These are phyloP conservation scores for Pseudomonodictys pantanalensis DNA, from an alignment of 495 filamentous ascomycete species.

Conservation along the genomic window DNA sequence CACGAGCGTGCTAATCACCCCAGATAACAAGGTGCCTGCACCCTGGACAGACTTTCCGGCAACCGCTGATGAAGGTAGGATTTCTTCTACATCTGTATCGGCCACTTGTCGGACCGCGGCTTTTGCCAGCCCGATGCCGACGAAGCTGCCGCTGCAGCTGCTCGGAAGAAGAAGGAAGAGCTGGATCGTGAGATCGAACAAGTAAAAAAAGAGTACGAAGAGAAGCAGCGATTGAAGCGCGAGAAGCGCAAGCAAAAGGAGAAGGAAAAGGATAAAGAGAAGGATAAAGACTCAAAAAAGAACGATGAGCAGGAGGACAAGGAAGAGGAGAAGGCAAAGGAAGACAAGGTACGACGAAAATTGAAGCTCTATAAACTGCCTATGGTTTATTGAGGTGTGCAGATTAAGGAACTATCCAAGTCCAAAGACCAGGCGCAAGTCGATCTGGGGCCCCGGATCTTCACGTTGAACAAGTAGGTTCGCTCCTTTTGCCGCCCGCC, in stretches of 20 bases:
- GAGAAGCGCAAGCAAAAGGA: slow-evolving; percentile 52
- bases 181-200: slow-evolving; percentile 48
- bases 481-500: not conserved
- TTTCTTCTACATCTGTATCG: slow-evolving; percentile 87
- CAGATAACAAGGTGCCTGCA: slow-evolving; percentile 73
- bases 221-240: slow-evolving; percentile 72
- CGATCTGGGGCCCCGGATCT: slow-evolving; percentile 62
- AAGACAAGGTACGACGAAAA: slow-evolving; percentile 35
- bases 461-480: slow-evolving; percentile 77
- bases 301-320: slow-evolving; percentile 45
- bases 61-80: slow-evolving; percentile 59
- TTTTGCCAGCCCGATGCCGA: slow-evolving; percentile 81
- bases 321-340: slow-evolving; percentile 52
- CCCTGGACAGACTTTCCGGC: not conserved
- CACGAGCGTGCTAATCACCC: slow-evolving; percentile 80
- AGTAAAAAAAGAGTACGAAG: slow-evolving; percentile 82
- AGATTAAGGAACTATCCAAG: slow-evolving; percentile 40
- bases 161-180: slow-evolving; percentile 50
- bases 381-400: slow-evolving; percentile 15
- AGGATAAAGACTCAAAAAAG: slow-evolving; percentile 35
- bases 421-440: slow-evolving; percentile 31
- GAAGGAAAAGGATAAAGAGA: slow-evolving; percentile 38
- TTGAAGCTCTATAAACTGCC: slow-evolving; percentile 9
- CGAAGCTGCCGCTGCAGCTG: slow-evolving; percentile 63
- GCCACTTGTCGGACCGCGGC: slow-evolving; percentile 77